These are phyloP conservation scores for Xylaria digitata DNA, from an alignment of 2,329 filamentous ascomycete species.

Conservation along the genomic window DNA sequence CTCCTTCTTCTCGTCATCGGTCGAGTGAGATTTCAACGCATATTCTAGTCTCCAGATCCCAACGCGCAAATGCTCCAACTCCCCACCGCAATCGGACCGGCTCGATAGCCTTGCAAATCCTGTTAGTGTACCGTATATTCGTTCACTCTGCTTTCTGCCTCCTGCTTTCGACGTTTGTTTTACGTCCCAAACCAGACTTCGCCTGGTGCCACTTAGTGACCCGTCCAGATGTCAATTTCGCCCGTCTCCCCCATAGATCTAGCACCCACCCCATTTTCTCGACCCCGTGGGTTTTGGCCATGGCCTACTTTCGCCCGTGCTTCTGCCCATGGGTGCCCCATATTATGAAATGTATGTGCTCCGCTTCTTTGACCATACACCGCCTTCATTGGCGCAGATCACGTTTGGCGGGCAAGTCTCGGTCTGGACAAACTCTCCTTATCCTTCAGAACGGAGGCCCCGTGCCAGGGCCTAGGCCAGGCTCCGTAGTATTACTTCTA, in stretches of 20 bases:
- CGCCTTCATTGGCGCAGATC: slow-evolving; percentile 15
- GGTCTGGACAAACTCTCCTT: slow-evolving; percentile 12
- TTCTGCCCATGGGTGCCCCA: slow-evolving; percentile 22
- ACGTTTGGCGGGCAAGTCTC: slow-evolving; percentile 24
- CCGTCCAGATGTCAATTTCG: slow-evolving; percentile 8
- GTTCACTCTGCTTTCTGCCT: not conserved
- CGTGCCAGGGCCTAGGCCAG: slow-evolving; percentile 6
- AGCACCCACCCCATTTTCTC: slow-evolving; percentile 14
- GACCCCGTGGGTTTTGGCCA: slow-evolving; percentile 27
- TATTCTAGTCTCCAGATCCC: slow-evolving; percentile 21
- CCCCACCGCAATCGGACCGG: slow-evolving; percentile 38
- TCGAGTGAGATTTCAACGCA: slow-evolving; percentile 17
- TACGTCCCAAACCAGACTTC: not conserved
- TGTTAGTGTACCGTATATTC: not conserved
- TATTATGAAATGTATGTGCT: slow-evolving; percentile 16
- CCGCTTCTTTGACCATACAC: slow-evolving; percentile 15
- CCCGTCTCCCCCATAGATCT: slow-evolving; percentile 2
- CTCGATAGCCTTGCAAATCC: slow-evolving; percentile 14
- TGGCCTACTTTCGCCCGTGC: slow-evolving; percentile 4
- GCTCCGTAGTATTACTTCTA: not conserved
- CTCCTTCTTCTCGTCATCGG: slow-evolving; percentile 3
- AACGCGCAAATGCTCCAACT: slow-evolving; percentile 13
- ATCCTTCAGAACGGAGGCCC: slow-evolving; percentile 4
- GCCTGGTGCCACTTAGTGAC: not conserved
- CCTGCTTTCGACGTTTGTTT: slow-evolving; percentile 18